Evolutionary conservation across 2,329 filamentous ascomycete genomes (phyloP).

Genomic region (Ploettnerulaceae sp.): DNA sequence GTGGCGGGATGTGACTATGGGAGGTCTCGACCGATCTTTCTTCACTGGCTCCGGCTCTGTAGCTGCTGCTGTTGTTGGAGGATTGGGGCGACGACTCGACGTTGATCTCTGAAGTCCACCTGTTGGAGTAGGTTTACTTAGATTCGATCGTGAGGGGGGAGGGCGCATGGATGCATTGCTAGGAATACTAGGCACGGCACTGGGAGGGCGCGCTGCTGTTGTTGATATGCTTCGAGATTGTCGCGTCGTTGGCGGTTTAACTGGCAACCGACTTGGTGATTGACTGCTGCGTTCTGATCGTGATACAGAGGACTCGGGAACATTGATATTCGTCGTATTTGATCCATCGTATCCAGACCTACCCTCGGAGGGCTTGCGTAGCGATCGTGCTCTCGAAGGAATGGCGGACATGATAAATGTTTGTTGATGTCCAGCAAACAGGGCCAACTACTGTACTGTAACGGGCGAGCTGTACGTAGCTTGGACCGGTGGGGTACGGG

Average conservation of each 20-base stretch:
- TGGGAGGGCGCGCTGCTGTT: conserved; percentile 23
- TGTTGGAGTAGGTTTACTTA: conserved; percentile 19
- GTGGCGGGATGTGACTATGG: conserved; percentile 26
- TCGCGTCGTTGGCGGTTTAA: conserved; percentile 21
- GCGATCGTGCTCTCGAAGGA: conserved; percentile 25
- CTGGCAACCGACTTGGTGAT: conserved; percentile 33
- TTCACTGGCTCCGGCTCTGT: conserved; percentile 26
- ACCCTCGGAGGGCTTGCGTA: conserved; percentile 21
- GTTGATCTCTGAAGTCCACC: conserved; percentile 23
- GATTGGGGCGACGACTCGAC: conserved; percentile 19
- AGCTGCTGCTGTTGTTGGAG: conserved; percentile 7
- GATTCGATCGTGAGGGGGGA: conserved; percentile 22
- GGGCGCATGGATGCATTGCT: conserved; percentile 27
- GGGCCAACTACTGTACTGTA: not conserved
- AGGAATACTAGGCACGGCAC: conserved; percentile 18
- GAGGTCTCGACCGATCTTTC: conserved; percentile 29
- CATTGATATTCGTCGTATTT: not conserved
- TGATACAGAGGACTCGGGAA: conserved; percentile 7
- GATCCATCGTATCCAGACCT: conserved; percentile 5
- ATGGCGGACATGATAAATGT: conserved; percentile 21
- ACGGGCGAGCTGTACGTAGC: too few relatives aligned
- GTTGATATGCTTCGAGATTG: conserved; percentile 22
- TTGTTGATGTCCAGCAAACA: conserved; percentile 4
- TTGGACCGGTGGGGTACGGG: too few relatives aligned
- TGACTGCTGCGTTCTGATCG: conserved; percentile 19